Conservation (phyloP, 2,329 filamentous ascomycete genomes). For the Colletotrichum chlorophyti region DNA sequence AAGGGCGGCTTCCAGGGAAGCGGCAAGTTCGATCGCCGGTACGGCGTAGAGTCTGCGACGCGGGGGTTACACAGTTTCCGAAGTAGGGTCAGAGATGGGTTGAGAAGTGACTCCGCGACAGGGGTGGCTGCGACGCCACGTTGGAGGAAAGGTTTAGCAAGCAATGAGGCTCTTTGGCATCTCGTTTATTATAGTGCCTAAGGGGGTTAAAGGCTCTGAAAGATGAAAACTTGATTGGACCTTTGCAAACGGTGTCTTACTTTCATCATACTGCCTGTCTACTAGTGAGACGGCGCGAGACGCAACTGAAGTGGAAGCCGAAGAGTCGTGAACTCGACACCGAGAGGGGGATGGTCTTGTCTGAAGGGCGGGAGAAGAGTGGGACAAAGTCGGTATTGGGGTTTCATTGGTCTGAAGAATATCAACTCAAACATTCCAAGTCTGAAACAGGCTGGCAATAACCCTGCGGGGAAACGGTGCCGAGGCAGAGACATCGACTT, state of each 20-base stretch:
- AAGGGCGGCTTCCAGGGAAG: not conserved
- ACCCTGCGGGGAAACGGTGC: slow-evolving; percentile 13
- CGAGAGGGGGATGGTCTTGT: not conserved
- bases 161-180: too few relatives aligned
- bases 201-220: too few relatives aligned
- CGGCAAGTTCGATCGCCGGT: slow-evolving; percentile 7
- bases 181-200: too few relatives aligned
- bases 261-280: too few relatives aligned
- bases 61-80: slow-evolving; percentile 23
- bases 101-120: slow-evolving; percentile 16
- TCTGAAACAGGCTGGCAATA: slow-evolving; percentile 19
- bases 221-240: too few relatives aligned
- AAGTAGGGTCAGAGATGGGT: not conserved
- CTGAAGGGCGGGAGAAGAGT: slow-evolving; percentile 4
- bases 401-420: slow-evolving; percentile 24
- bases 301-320: not conserved
- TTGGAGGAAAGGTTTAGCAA: too few relatives aligned
- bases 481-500: too few relatives aligned
- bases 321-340: too few relatives aligned
- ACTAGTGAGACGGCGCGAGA: too few relatives aligned
- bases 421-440: slow-evolving; percentile 24
- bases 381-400: slow-evolving; percentile 14
- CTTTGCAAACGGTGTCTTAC: too few relatives aligned
- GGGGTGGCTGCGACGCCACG: slow-evolving; percentile 8
- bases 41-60: slow-evolving; percentile 5